Conservation (phyloP, 2,329 filamentous ascomycete genomes). For the Alternaria triticimaculans region DNA sequence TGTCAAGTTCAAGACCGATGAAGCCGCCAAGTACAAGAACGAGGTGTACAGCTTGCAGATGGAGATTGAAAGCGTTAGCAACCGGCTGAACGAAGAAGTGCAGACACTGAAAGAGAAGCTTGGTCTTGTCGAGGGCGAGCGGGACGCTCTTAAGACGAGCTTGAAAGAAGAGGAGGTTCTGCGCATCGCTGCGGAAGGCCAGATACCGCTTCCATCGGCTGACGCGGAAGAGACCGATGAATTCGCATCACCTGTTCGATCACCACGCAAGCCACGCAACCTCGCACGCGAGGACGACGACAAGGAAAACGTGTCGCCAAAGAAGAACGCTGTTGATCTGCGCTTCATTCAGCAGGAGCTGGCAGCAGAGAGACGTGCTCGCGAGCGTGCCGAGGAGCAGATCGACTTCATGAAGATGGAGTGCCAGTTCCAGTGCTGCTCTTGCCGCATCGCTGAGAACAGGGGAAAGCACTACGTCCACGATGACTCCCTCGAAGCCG, state of each 20-base stretch:
- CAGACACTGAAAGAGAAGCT: constrained; percentile 68
- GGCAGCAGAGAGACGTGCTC: constrained; percentile 61
- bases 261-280: constrained; percentile 55
- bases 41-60: constrained; percentile 52
- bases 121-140: constrained; percentile 73
- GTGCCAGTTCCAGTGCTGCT: constrained; percentile 72
- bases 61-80: constrained; percentile 67
- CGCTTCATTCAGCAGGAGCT: constrained; percentile 61
- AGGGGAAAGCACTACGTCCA: constrained; percentile 50
- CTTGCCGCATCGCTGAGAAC: constrained; percentile 57
- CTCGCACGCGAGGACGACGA: constrained; percentile 50
- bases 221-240: constrained; percentile 64
- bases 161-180: constrained; percentile 76
- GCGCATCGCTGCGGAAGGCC: constrained; percentile 74
- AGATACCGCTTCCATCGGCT: constrained; percentile 66
- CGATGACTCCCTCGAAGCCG: constrained; percentile 42
- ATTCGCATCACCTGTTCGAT: constrained; percentile 67
- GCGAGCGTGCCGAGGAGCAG: constrained; percentile 73
- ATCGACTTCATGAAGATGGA: constrained; percentile 79
- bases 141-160: constrained; percentile 74
- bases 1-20: constrained; percentile 39
- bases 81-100: constrained; percentile 69
- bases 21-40: constrained; percentile 48
- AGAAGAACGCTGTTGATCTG: constrained; percentile 54
- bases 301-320: constrained; percentile 56